Evolutionary conservation across 495 filamentous ascomycete species (phyloP), one percentile per base, ranked within the genome.

Genomic region (Penicillium canescens): DNA sequence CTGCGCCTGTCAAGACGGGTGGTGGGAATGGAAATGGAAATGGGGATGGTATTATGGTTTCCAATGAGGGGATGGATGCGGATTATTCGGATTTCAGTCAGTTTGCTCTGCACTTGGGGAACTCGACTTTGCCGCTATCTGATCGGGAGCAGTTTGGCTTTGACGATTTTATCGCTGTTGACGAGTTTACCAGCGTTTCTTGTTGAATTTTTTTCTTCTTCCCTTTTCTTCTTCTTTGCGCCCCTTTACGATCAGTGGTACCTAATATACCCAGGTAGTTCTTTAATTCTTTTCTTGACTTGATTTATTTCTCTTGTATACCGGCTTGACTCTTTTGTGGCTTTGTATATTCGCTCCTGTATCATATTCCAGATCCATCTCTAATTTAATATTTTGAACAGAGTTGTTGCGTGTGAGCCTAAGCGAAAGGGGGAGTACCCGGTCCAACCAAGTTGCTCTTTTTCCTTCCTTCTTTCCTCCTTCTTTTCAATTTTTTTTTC

Each of bases 1-100:
- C 36, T 37, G 45, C 45, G 8, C 23, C 34, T 5, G 16, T 38
- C 20, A 26, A n/a, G 21, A 31, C 14, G 11, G 33, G n/a, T n/a
- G n/a, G n/a, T n/a, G n/a, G n/a, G n/a, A n/a, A 4, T n/a, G 38
- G 8, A 7, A 60, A 65, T 55, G 13, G 56, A 9, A 58, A 62
- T 20, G 50, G 38, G 2, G 58, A 63, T 12, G 58, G 55, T 0
- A 23, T 67, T 16, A 61, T 67, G 54, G 62, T 70, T 18, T 59
- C 65, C 9, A 61, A 68, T 18, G 67, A 66, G 14, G 55, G 56
- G 7, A 31, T 69, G 49, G 68, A 70, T 37, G 57, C 64, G 21
- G 68, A 73, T 38, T 67, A 63, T 8, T 62, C 68, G 14, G 71
- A 74, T 37, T 74, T 74, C 49, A 74, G 69, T 41, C 67, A 68